A percentile compares a stretch with the other conserved stretches of the same genome.
Conservation (phyloP, 306 rosid species). For the Aeschynomene evenia region DNA sequence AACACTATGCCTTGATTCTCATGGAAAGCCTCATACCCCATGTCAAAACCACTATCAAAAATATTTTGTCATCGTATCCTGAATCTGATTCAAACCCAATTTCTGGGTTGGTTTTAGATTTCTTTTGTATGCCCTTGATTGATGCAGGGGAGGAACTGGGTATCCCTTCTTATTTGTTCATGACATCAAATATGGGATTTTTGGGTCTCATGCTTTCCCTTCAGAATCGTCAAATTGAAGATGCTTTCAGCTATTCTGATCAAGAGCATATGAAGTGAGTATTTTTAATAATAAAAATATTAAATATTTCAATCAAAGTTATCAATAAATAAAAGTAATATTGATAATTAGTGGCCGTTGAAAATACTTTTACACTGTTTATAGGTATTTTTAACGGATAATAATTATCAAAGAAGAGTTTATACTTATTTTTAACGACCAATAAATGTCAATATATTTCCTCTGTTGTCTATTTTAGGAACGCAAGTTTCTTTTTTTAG, state of each 20-base stretch:
- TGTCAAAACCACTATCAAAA: conserved; percentile 30
- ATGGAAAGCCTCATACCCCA: conserved; percentile 40
- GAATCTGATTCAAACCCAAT: conserved; percentile 25
- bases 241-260: conserved; percentile 40
- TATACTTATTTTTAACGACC: no score
- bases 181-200: conserved; percentile 46
- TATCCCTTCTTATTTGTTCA: conserved; percentile 48
- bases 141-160: conserved; percentile 51
- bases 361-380: no score
- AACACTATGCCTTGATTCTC: conserved; percentile 16
- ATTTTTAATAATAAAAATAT: no score
- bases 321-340: no score
- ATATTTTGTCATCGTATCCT: conserved; percentile 28
- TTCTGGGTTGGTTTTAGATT: conserved; percentile 50
- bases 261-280: no score
- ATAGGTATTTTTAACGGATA: no score
- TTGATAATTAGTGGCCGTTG: no score
- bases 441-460: no score
- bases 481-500: no score
- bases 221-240: conserved; percentile 26
- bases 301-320: no score
- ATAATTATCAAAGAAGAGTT: no score
- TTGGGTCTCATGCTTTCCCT: conserved; percentile 36
- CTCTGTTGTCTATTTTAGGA: no score
- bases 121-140: conserved; percentile 49